phyloP scores from a whole-genome alignment of 192 early-diverging fungal species.

The Spinellus fusiger region DNA sequence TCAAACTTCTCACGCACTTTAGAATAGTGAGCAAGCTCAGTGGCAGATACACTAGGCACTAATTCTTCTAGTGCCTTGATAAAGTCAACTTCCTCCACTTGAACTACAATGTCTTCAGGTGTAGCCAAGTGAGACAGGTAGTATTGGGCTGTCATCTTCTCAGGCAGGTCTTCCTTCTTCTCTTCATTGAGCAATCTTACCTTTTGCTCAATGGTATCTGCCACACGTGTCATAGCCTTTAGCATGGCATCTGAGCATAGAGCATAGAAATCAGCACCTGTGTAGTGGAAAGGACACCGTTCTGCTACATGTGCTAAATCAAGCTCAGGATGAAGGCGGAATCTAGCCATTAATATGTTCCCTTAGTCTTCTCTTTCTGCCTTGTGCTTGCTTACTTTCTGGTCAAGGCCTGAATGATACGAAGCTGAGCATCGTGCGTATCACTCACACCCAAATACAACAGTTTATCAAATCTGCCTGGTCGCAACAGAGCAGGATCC shows the following conservation, averaged over 20 bases:
- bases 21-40: slow-evolving; percentile 84
- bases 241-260: slow-evolving; percentile 96
- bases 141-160: slow-evolving; percentile 80
- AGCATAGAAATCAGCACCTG: slow-evolving; percentile 98
- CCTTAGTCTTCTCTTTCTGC: slow-evolving; percentile 3
- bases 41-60: slow-evolving; percentile 80
- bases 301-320: slow-evolving; percentile 73
- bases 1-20: slow-evolving; percentile 81
- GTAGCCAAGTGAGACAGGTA: slow-evolving; percentile 81
- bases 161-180: slow-evolving; percentile 36
- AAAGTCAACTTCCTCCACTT: slow-evolving; percentile 83
- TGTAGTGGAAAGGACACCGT: slow-evolving; percentile 85
- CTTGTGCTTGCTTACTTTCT: slow-evolving; percentile 59
- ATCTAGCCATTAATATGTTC: slow-evolving; percentile 38
- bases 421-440: slow-evolving; percentile 77
- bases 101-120: slow-evolving; percentile 67
- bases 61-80: slow-evolving; percentile 74
- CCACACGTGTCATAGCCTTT: slow-evolving; percentile 90
- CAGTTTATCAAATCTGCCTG: slow-evolving; percentile 96
- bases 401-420: slow-evolving; percentile 89
- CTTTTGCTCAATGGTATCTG: slow-evolving; percentile 58
- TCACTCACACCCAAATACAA: slow-evolving; percentile 95
- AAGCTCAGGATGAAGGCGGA: slow-evolving; percentile 76
- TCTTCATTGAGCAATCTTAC: slow-evolving; percentile 40
- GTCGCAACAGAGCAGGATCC: slow-evolving; percentile 89